A percentile compares a stretch with the other conserved stretches of the same genome.
Evolutionary conservation across 176 grass and related monocot species (phyloP).

Genomic region (Raddia guianensis): DNA sequence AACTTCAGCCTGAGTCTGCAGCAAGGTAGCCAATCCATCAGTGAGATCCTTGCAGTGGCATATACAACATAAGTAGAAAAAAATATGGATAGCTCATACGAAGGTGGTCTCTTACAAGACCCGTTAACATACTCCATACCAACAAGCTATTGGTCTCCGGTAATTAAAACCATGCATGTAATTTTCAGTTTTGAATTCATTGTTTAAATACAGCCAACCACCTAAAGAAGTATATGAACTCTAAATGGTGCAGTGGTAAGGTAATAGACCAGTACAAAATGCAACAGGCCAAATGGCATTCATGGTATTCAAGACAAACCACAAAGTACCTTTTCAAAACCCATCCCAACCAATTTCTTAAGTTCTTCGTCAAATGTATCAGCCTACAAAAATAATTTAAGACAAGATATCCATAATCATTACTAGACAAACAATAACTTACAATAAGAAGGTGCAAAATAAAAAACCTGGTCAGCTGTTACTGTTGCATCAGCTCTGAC

Average conservation of each 20-base stretch:
- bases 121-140: too few relatives aligned
- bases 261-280: not conserved
- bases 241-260: too few relatives aligned
- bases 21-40: conserved; percentile 24
- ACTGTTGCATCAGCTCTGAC: conserved; percentile 62
- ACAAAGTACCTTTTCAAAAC: conserved; percentile 87
- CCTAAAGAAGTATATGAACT: too few relatives aligned
- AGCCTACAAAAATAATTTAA: conserved; percentile 55
- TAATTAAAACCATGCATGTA: too few relatives aligned
- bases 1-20: conserved; percentile 94
- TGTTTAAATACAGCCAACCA: too few relatives aligned
- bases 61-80: not conserved
- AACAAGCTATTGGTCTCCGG: too few relatives aligned
- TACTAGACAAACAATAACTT: conserved; percentile 27
- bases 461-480: conserved; percentile 60
- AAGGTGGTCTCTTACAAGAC: not conserved
- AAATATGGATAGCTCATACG: not conserved
- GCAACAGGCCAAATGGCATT: not conserved
- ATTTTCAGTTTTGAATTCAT: too few relatives aligned
- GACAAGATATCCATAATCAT: conserved; percentile 21
- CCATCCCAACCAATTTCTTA: conserved; percentile 84
- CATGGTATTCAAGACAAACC: not conserved
- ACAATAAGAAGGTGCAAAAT: not conserved
- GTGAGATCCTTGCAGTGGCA: not conserved
- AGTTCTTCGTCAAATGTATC: conserved; percentile 98